Evolutionary conservation across 768 basidiomycete species (phyloP), one percentile per base, ranked within the genome.

Genomic region (Ramaria sp.): DNA sequence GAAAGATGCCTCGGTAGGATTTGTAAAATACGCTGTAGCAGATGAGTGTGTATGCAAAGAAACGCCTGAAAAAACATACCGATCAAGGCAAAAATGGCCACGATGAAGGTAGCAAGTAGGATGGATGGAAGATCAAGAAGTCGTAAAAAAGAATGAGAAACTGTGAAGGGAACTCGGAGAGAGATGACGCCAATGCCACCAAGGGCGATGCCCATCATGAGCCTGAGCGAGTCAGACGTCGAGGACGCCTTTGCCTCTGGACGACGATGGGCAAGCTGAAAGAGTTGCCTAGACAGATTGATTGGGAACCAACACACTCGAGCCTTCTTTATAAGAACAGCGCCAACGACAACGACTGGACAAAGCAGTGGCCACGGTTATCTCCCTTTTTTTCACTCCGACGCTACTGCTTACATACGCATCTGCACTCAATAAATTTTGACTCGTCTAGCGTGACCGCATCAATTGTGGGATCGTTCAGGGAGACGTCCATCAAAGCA

Each of bases 1-100:
- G 71, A 99, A 97, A 7, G 92, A 92, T 48, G 84, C 84, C 71
- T 97, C 93, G 56, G 86, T 83, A 22, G 95, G 95, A 70, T 97
- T 98, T 34, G 92, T 91, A 67, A 94, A 81, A 75, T 92, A 92
- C 49, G 94, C 95, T 97, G 73, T 48, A 58, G 60, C 42, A 59
- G 46, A 48, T 53, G 39, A 60, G 59, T 41, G 61, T 20, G 57
- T 46, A 30, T 46, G 22, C 15, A 4, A 9, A 34, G 13, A 51
- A 33, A 45, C 12, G 41, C 37, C 49, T 15, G 47, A 46, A 52
- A 57, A 39, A 59, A 45, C 60, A n/a, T 31, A 88, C 89, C 89
- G 49, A 91, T 76, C 63, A 90, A 76, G 63, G 86, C 75, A 62
- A 82, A 66, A 63, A 89, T 76, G 64, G 84, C 80, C 69, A 78